Conservation (phyloP, 2,329 filamentous ascomycete species). For the Pseudogymnoascus sp. region DNA sequence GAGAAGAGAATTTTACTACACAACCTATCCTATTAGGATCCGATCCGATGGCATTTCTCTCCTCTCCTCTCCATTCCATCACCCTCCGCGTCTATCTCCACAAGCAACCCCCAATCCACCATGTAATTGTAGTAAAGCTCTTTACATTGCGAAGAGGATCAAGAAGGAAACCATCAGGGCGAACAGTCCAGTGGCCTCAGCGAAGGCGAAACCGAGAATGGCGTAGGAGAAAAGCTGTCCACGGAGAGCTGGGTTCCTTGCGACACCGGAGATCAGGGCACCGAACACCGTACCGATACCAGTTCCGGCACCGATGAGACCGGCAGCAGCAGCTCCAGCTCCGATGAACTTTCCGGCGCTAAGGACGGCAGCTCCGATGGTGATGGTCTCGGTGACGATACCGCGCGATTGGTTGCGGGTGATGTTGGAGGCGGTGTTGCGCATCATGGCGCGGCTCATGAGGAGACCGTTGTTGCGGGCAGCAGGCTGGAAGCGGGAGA, state of each 20-base stretch:
- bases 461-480: conserved; percentile 19
- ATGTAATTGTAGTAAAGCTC: conserved; percentile 3
- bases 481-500: conserved; percentile 22
- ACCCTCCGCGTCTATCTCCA: conserved; percentile 7
- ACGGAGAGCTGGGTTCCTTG: conserved; percentile 49
- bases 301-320: conserved; percentile 27
- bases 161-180: conserved; percentile 41
- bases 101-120: not conserved
- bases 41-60: conserved; percentile 9
- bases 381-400: conserved; percentile 22
- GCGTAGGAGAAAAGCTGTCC: conserved; percentile 55
- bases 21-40: conserved; percentile 9
- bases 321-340: conserved; percentile 22
- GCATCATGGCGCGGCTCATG: conserved; percentile 21
- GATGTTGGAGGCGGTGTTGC: conserved; percentile 20
- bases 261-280: conserved; percentile 46
- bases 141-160: conserved; percentile 15
- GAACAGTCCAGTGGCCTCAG: conserved; percentile 55
- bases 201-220: conserved; percentile 58
- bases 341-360: conserved; percentile 24
- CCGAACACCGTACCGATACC: conserved; percentile 49
- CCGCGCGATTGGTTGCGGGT: conserved; percentile 21
- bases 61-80: conserved; percentile 9
- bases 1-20: conserved; percentile 10
- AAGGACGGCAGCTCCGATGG: conserved; percentile 22